phyloP scores from a whole-genome alignment of 2,329 filamentous ascomycete species.

The Fusarium drepaniforme region DNA sequence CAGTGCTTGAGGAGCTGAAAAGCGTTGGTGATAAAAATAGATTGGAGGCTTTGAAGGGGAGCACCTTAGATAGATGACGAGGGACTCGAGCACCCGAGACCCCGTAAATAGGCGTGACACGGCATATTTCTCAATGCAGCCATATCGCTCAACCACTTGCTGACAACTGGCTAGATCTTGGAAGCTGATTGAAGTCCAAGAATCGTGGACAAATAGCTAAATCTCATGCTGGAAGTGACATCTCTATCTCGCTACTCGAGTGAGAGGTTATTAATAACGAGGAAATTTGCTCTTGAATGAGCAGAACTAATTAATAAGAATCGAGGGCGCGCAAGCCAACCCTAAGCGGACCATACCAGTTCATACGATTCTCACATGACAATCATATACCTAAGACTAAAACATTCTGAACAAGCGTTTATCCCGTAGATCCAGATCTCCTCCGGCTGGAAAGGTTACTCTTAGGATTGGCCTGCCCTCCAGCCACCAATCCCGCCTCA shows the following conservation, averaged over 20 bases:
- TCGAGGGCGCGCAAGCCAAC: neutral
- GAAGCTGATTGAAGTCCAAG: neutral
- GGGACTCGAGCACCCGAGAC: neutral
- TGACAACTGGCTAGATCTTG: neutral
- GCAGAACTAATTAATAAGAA: neutral
- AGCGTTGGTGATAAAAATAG: neutral
- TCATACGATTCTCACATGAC: neutral
- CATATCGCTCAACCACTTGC: neutral
- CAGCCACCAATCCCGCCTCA: constrained; percentile 36
- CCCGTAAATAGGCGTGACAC: neutral
- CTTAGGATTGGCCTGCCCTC: constrained; percentile 27
- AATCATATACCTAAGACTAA: neutral
- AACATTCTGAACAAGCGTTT: neutral
- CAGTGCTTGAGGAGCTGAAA: neutral
- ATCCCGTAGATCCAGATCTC: constrained; percentile 13
- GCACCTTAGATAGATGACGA: neutral
- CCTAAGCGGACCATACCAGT: neutral
- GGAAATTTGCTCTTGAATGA: neutral
- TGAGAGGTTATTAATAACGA: neutral
- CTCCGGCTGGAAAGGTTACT: constrained; percentile 22
- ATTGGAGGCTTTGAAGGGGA: neutral
- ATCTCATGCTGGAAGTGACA: neutral
- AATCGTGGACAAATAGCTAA: neutral
- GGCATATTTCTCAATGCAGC: neutral
- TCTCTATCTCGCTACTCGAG: neutral